phyloP scores from a whole-genome alignment of 2,329 filamentous ascomycete species.

The Paecilomyces sp. region DNA sequence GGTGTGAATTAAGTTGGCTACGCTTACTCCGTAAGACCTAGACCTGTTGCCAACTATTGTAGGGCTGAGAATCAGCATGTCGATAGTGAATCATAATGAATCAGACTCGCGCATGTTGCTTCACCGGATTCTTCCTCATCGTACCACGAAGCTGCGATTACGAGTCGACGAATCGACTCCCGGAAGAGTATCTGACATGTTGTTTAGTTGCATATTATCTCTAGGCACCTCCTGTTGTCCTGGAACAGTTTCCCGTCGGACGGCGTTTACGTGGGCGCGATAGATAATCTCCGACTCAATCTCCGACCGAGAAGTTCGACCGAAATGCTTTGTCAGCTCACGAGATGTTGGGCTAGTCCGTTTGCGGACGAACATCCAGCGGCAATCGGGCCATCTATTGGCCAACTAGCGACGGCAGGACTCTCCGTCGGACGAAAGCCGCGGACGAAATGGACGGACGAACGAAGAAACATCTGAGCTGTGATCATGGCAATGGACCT shows the following conservation, averaged over 20 bases:
- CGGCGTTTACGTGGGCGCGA: neutral
- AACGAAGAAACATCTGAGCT: neutral
- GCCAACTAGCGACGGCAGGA: neutral
- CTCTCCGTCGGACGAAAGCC: neutral
- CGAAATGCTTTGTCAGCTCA: neutral
- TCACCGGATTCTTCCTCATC: too few species aligned
- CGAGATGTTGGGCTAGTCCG: neutral
- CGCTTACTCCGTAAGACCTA: neutral
- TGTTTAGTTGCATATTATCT: neutral
- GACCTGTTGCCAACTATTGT: neutral
- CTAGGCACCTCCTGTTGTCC: neutral
- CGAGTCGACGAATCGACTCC: neutral
- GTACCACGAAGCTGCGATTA: too few species aligned
- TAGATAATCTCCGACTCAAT: neutral
- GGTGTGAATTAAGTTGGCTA: neutral
- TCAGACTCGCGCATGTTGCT: neutral
- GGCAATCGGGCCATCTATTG: neutral
- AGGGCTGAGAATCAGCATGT: neutral
- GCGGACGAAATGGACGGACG: neutral
- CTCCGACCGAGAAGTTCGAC: neutral
- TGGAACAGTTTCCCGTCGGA: neutral
- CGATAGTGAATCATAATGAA: neutral
- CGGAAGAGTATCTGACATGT: neutral
- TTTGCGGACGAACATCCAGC: neutral
- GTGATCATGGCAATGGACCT: neutral